Conservation (phyloP, 2,329 filamentous ascomycete genomes). For the Aureobasidium namibiae region DNA sequence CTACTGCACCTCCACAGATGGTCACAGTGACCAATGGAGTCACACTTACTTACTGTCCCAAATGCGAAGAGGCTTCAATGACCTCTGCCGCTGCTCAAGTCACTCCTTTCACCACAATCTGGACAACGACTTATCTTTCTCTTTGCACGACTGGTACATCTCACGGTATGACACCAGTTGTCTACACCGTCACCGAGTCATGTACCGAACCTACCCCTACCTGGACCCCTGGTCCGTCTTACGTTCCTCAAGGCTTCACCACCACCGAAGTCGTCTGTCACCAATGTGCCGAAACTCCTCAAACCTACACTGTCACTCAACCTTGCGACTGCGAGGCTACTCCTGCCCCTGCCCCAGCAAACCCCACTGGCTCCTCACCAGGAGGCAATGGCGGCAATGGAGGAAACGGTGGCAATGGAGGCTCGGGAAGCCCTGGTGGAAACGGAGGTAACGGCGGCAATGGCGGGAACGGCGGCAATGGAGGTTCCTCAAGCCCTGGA, state of each 20-base stretch:
- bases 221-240: slow-evolving; percentile 23
- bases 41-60: slow-evolving; percentile 30
- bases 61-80: slow-evolving; percentile 20
- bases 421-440: slow-evolving; percentile 12
- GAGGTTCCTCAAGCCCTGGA: neutral
- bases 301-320: slow-evolving; percentile 28
- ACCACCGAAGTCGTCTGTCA: slow-evolving; percentile 26
- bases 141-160: slow-evolving; percentile 26
- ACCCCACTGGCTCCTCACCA: slow-evolving; percentile 13
- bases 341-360: slow-evolving; percentile 17
- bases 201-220: slow-evolving; percentile 27
- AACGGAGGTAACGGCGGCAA: slow-evolving; percentile 14
- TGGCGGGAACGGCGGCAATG: slow-evolving; percentile 9
- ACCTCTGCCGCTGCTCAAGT: slow-evolving; percentile 12
- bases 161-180: slow-evolving; percentile 20
- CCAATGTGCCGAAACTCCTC: slow-evolving; percentile 23
- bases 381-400: slow-evolving; percentile 3
- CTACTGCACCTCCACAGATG: slow-evolving; percentile 22
- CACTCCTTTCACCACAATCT: slow-evolving; percentile 25
- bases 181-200: slow-evolving; percentile 30
- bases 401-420: neutral
- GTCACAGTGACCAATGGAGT: slow-evolving; percentile 28
- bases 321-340: slow-evolving; percentile 28
- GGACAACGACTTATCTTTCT: slow-evolving; percentile 28
- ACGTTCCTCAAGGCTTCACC: slow-evolving; percentile 29